Evolutionary conservation across 83 land plant genomes (phyloP).

Genomic region (Picea abies): DNA sequence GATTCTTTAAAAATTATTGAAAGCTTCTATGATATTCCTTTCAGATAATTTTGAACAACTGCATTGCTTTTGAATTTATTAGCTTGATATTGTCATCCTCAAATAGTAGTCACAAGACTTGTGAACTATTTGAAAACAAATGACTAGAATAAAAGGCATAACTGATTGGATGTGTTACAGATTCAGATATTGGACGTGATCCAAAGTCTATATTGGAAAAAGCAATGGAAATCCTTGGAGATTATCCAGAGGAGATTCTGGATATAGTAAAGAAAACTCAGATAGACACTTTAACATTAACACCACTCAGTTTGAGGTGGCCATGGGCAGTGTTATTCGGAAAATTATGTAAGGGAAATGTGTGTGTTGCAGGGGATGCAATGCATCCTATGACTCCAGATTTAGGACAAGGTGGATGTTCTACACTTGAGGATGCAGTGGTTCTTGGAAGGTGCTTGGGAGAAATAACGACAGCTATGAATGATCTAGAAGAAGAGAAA

Average conservation of each 20-base stretch:
- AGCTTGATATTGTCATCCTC: background rate
- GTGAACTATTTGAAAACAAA: background rate
- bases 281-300: constrained; percentile 24
- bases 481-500: constrained; percentile 8
- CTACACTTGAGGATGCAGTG: constrained; percentile 40
- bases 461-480: background rate
- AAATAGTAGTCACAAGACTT: background rate
- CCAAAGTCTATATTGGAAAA: constrained; percentile 23
- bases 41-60: background rate
- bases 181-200: constrained; percentile 1
- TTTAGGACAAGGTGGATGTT: constrained; percentile 31
- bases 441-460: constrained; percentile 28
- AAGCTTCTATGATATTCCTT: background rate
- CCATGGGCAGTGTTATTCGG: constrained; percentile 15
- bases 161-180: background rate
- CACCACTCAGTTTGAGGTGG: constrained; percentile 22
- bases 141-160: background rate
- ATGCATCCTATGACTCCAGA: constrained; percentile 46
- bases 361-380: constrained; percentile 33
- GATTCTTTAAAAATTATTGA: background rate
- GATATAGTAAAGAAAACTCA: constrained; percentile 27
- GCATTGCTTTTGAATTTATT: background rate
- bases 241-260: constrained; percentile 20
- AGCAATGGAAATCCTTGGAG: constrained; percentile 16
- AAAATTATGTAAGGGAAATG: constrained; percentile 13